These are phyloP conservation scores for Paecilomyces variotii DNA, from an alignment of 2,329 filamentous ascomycete species.

Conservation along the genomic window DNA sequence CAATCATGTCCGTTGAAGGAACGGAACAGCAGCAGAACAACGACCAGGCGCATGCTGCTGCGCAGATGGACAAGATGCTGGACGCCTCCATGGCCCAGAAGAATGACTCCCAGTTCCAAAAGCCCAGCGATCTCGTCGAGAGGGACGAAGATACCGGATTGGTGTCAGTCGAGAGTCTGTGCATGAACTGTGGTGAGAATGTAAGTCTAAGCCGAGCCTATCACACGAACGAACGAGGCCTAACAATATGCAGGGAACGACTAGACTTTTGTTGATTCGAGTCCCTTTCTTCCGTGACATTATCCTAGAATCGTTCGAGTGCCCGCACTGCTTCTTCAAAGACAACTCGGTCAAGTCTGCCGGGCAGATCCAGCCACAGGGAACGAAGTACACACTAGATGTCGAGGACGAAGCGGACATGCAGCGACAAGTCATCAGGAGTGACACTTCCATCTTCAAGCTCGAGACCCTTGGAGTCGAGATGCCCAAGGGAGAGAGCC, in stretches of 20 bases:
- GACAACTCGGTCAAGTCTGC: conserved; percentile 94
- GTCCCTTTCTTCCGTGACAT: conserved; percentile 98
- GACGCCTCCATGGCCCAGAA: conserved; percentile 7
- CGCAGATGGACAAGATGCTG: conserved; percentile 7
- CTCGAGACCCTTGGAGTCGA: conserved; percentile 90
- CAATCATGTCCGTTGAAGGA: conserved; percentile 7
- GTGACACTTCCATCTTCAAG: conserved; percentile 75
- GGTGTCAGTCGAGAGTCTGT: conserved; percentile 58
- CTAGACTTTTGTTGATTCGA: conserved; percentile 76
- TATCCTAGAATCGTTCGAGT: conserved; percentile 93
- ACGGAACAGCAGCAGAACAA: conserved; percentile 1
- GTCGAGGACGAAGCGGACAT: conserved; percentile 68
- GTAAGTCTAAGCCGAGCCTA: conserved; percentile 33
- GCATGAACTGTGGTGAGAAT: conserved; percentile 80
- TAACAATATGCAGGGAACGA: conserved; percentile 58
- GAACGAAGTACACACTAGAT: conserved; percentile 73
- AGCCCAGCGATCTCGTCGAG: conserved; percentile 31
- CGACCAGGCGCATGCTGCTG: conserved; percentile 2
- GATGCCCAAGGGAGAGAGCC: conserved; percentile 81
- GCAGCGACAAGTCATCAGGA: conserved; percentile 82
- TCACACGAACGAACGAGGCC: conserved; percentile 4
- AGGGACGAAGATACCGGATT: conserved; percentile 34
- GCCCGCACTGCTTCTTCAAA: conserved; percentile 77
- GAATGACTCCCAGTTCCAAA: conserved; percentile 28
- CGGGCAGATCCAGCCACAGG: conserved; percentile 83